Conservation (phyloP, 176 grass and related monocot genomes). For the Oryza meridionalis region DNA sequence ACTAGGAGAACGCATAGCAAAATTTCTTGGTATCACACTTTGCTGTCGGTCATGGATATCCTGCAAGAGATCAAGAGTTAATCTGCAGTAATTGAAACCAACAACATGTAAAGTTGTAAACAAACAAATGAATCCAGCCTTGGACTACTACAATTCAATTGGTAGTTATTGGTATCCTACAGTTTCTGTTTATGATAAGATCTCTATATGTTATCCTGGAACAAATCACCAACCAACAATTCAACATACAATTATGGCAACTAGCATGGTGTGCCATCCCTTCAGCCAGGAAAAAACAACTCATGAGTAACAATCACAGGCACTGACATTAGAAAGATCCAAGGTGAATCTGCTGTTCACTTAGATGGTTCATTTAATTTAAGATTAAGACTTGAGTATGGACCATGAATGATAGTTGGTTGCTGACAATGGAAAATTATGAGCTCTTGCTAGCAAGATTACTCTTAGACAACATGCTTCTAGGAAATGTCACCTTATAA, state of each 20-base stretch:
- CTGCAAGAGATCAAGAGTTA: conserved; percentile 32
- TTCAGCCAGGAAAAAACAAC: neutral
- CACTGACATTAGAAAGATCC: neutral
- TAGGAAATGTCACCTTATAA: neutral
- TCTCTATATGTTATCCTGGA: neutral
- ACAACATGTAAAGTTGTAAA: neutral
- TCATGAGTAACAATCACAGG: neutral
- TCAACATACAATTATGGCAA: neutral
- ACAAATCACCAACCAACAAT: conserved; percentile 3
- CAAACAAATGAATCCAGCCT: conserved; percentile 8
- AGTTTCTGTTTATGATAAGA: conserved; percentile 9
- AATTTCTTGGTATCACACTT: conserved; percentile 19
- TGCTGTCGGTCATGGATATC: conserved; percentile 45
- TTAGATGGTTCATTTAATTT: neutral
- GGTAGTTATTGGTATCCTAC: neutral
- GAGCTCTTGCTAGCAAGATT: neutral
- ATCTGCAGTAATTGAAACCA: neutral
- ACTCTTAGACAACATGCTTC: neutral
- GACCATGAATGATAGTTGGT: neutral
- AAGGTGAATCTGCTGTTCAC: neutral
- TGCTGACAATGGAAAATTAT: conserved; percentile 9
- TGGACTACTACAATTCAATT: neutral
- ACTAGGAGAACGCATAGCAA: conserved; percentile 41
- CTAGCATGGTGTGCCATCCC: neutral
- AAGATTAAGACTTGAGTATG: conserved; percentile 9